These are phyloP conservation scores for Acanthamoeba lenticulata DNA, from an alignment of 208 protist genomes.

Conservation along the genomic window DNA sequence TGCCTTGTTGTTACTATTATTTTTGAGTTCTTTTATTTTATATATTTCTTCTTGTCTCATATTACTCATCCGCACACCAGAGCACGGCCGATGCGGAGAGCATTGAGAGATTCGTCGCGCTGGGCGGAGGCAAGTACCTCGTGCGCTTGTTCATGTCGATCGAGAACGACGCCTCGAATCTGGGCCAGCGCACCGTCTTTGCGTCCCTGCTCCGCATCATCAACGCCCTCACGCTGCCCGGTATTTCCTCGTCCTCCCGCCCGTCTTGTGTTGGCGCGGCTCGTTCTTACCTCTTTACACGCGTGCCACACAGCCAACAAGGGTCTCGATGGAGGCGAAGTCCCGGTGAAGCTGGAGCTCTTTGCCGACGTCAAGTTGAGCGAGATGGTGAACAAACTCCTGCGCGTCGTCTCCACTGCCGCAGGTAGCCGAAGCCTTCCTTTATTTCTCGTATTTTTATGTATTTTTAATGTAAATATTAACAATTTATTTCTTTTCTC, in stretches of 20 bases:
- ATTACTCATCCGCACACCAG: neutral
- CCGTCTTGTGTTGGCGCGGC: neutral
- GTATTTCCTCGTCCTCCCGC: neutral
- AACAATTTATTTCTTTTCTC: neutral
- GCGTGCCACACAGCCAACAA: neutral
- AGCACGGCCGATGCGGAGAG: neutral
- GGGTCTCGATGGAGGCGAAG: neutral
- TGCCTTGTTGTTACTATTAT: neutral
- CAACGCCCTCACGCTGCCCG: neutral
- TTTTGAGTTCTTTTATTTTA: neutral
- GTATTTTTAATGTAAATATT: too few relatives aligned
- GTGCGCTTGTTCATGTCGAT: conserved; percentile 59
- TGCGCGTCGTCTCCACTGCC: conserved; percentile 17
- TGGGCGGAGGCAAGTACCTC: conserved; percentile 51
- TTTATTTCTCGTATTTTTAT: neutral
- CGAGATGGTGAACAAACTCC: conserved; percentile 58
- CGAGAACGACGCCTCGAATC: neutral
- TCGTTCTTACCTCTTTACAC: neutral
- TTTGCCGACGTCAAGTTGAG: conserved; percentile 58
- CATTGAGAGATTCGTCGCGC: neutral
- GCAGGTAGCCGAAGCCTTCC: neutral
- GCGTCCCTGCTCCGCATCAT: conserved; percentile 47
- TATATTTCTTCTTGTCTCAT: neutral
- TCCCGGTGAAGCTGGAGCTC: conserved; percentile 15
- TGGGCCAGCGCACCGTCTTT: neutral